Evolutionary conservation across 345 rosid genomes (phyloP).

Genomic region (Eucalyptus tenuipes): DNA sequence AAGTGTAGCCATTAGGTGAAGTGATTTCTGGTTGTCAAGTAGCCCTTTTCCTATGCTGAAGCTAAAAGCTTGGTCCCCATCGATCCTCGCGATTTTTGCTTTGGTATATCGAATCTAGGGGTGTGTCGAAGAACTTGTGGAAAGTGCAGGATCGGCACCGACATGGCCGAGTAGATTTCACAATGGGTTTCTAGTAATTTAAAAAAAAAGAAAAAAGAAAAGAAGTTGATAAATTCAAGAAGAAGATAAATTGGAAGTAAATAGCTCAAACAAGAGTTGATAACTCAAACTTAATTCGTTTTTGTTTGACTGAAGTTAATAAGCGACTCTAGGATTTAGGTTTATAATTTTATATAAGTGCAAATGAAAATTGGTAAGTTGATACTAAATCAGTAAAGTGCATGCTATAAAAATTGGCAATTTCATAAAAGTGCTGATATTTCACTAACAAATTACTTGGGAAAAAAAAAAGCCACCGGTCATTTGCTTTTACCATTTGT

Average conservation of each 20-base stretch:
- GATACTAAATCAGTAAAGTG: neutral
- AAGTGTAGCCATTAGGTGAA: neutral
- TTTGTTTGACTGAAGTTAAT: neutral
- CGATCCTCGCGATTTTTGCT: neutral
- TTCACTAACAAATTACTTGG: neutral
- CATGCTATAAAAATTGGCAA: neutral
- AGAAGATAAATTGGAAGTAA: neutral
- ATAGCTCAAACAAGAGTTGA: neutral
- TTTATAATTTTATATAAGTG: neutral
- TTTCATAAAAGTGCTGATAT: neutral
- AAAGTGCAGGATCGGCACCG: neutral
- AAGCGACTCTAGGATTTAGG: neutral
- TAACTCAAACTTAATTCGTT: neutral
- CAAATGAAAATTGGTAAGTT: neutral
- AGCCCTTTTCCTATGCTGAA: neutral
- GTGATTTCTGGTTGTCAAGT: neutral
- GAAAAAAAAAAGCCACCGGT: neutral
- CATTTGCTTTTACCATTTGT: neutral
- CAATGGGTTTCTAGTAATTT: neutral
- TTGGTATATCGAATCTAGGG: neutral
- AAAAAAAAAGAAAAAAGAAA: neutral
- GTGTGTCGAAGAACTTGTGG: neutral
- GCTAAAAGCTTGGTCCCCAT: neutral
- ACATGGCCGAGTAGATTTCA: neutral
- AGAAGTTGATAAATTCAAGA: neutral